Evolutionary conservation across 352 stramenopile genomes (phyloP).

Genomic region (Phytopythium vexans): DNA sequence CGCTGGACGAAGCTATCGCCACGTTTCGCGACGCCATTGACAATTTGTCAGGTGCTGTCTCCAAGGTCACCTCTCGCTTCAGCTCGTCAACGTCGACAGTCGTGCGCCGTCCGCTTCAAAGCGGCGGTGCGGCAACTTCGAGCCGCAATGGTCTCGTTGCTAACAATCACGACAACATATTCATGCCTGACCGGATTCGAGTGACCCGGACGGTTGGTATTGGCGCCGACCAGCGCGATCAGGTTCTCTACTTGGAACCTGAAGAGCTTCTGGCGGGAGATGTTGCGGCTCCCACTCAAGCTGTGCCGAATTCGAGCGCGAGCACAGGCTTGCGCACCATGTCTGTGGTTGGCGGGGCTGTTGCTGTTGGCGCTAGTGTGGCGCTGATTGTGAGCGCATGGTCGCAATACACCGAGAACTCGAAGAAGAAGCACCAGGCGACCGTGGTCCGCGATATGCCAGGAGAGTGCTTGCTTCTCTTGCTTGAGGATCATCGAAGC

Average conservation of each 20-base stretch:
- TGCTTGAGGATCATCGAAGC: conserved; percentile 61
- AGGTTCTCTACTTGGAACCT: conserved; percentile 72
- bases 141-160: conserved; percentile 37
- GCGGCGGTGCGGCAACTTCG: conserved; percentile 13
- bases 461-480: conserved; percentile 60
- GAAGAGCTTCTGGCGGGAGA: conserved; percentile 71
- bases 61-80: conserved; percentile 59
- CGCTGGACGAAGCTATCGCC: conserved; percentile 76
- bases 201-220: conserved; percentile 58
- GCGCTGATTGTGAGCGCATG: conserved; percentile 75
- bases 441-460: conserved; percentile 76
- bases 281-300: conserved; percentile 30
- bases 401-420: conserved; percentile 71
- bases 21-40: conserved; percentile 81
- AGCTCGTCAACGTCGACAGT: conserved; percentile 69
- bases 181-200: conserved; percentile 65
- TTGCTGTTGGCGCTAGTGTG: conserved; percentile 70
- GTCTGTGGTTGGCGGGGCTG: conserved; percentile 65
- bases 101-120: conserved; percentile 45
- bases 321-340: conserved; percentile 43
- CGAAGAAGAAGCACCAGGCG: conserved; percentile 57
- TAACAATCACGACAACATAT: conserved; percentile 87
- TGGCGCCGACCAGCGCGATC: conserved; percentile 54
- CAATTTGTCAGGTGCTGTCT: conserved; percentile 47
- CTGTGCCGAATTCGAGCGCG: conserved; percentile 5